These are phyloP conservation scores for Lathyrus tuberosus DNA, from an alignment of 306 rosid genomes.

Conservation along the genomic window DNA sequence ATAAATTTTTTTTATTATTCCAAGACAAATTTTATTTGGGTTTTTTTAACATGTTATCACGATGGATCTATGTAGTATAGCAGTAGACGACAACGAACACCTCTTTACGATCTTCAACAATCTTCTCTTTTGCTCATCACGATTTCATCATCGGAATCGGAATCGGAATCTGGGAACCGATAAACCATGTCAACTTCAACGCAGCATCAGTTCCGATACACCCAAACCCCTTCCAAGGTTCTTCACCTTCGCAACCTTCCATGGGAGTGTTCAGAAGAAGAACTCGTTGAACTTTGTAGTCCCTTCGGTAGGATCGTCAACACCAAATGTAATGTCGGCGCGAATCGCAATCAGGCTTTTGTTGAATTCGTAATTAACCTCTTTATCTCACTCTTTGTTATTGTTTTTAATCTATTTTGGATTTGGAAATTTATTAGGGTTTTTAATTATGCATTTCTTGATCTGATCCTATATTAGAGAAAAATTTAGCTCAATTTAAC, in stretches of 20 bases:
- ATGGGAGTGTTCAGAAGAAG: slow-evolving; percentile 90
- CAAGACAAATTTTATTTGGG: too few relatives aligned
- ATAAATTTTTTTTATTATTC: too few relatives aligned
- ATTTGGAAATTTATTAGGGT: neutral
- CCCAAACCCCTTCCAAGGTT: slow-evolving; percentile 92
- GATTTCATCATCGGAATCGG: neutral
- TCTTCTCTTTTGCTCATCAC: too few relatives aligned
- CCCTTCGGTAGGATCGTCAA: slow-evolving; percentile 95
- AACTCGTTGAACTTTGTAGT: slow-evolving; percentile 77
- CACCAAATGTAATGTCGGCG: slow-evolving; percentile 95
- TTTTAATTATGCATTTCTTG: slow-evolving; percentile 7
- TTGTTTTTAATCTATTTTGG: neutral
- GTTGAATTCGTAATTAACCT: slow-evolving; percentile 70
- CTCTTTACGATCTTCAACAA: neutral
- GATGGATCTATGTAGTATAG: neutral
- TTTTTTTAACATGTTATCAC: too few relatives aligned
- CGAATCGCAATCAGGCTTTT: slow-evolving; percentile 93
- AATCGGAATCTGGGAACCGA: neutral
- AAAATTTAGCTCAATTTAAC: neutral
- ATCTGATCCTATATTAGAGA: neutral
- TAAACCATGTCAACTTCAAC: slow-evolving; percentile 67
- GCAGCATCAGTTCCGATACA: slow-evolving; percentile 84
- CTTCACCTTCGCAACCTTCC: slow-evolving; percentile 94
- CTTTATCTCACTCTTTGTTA: neutral
- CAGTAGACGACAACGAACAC: neutral